Conservation (phyloP, 2,329 filamentous ascomycete species). For the Phyllosticta citriasiana region DNA sequence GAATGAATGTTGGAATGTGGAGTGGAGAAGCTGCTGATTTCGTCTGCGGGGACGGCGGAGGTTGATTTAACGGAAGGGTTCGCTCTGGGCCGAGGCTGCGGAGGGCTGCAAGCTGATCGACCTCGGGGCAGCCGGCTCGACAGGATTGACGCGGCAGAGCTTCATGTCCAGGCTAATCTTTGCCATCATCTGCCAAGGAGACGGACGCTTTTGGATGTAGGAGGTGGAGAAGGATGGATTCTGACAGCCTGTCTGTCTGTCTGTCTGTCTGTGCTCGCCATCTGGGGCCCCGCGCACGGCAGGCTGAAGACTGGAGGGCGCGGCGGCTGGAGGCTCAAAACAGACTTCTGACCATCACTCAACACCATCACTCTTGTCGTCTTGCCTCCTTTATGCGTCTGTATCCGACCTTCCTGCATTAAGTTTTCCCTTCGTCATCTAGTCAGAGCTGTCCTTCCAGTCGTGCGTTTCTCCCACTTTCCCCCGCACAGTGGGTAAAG, state of each 20-base stretch:
- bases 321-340: too few relatives aligned
- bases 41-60: conserved; percentile 5
- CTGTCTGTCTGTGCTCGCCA: neutral
- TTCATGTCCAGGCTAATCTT: neutral
- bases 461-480: neutral
- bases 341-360: too few relatives aligned
- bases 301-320: neutral
- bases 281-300: neutral
- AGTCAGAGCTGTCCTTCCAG: neutral
- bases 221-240: neutral
- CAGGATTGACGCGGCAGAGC: neutral
- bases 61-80: conserved; percentile 4
- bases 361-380: neutral
- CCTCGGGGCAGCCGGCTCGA: conserved; percentile 9
- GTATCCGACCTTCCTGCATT: neutral
- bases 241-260: neutral
- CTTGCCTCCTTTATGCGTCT: neutral
- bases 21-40: neutral
- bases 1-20: neutral
- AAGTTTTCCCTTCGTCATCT: neutral
- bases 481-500: too few relatives aligned
- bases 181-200: neutral
- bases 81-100: conserved; percentile 6
- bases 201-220: neutral
- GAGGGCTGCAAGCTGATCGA: conserved; percentile 2